Evolutionary conservation across 2,329 filamentous ascomycete species (phyloP).

Genomic region (Westerdykella ornata): DNA sequence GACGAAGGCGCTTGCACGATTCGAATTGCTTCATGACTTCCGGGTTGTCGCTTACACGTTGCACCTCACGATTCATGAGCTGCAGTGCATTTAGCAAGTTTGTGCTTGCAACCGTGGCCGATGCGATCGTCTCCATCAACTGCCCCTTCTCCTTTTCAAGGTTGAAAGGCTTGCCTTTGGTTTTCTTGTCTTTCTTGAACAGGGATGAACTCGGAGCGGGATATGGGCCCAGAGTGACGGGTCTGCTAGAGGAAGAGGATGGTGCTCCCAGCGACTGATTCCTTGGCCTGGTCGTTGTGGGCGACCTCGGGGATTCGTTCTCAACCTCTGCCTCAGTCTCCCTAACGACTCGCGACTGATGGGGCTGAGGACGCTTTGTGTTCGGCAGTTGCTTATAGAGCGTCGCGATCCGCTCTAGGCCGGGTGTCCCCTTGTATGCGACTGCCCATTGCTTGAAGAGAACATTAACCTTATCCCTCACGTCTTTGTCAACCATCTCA

Average conservation of each 20-base stretch:
- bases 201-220: conserved; percentile 47
- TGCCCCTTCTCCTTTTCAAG: conserved; percentile 80
- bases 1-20: conserved; percentile 73
- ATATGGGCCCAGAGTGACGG: conserved; percentile 24
- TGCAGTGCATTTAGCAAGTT: conserved; percentile 83
- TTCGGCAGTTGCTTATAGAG: conserved; percentile 67
- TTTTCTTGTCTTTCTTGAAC: conserved; percentile 46
- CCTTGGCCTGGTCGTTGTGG: conserved; percentile 11
- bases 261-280: conserved; percentile 21
- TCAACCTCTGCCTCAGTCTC: conserved; percentile 73
- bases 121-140: conserved; percentile 83
- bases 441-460: conserved; percentile 82
- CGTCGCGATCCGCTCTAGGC: conserved; percentile 70
- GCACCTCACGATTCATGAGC: conserved; percentile 80
- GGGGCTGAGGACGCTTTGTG: conserved; percentile 55
- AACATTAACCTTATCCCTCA: conserved; percentile 80
- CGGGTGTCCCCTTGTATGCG: conserved; percentile 72
- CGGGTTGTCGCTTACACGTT: conserved; percentile 79
- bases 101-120: conserved; percentile 82
- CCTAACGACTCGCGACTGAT: conserved; percentile 72
- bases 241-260: conserved; percentile 24
- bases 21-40: conserved; percentile 73
- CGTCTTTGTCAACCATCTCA: conserved; percentile 72
- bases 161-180: conserved; percentile 62
- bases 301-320: conserved; percentile 33